Evolutionary conservation across 371 early-diverging fungal species (phyloP).

Genomic region (Mortierella sp.): DNA sequence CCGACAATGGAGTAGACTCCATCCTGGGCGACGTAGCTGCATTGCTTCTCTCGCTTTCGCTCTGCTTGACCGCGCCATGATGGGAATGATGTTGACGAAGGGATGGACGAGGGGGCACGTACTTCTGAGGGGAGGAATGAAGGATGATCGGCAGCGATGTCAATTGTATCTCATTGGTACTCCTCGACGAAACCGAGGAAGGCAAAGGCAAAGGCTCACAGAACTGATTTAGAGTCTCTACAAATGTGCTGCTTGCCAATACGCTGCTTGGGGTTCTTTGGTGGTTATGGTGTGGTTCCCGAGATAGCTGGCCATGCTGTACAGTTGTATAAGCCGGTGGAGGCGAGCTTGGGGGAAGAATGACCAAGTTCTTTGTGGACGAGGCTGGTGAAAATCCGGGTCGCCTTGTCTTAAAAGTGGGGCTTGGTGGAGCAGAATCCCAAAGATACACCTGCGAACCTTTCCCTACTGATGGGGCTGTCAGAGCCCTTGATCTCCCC

Average conservation of each 20-base stretch:
- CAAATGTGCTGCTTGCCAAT: neutral
- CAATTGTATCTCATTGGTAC: neutral
- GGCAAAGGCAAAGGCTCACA: slow-evolving; percentile 14
- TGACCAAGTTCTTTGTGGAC: slow-evolving; percentile 5
- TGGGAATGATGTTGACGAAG: slow-evolving; percentile 1
- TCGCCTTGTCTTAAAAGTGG: neutral
- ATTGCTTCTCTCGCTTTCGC: neutral
- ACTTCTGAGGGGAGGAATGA: neutral
- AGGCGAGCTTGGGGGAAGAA: slow-evolving; percentile 7
- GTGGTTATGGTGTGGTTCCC: slow-evolving; percentile 1
- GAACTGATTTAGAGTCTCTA: slow-evolving; percentile 1
- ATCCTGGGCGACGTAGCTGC: neutral
- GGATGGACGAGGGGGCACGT: neutral
- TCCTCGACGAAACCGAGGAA: slow-evolving; percentile 8
- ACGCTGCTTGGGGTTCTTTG: slow-evolving; percentile 12
- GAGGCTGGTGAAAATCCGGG: neutral
- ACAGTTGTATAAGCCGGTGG: neutral
- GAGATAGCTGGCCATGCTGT: neutral
- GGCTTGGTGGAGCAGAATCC: neutral
- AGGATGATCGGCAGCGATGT: neutral
- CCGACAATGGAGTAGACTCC: neutral
- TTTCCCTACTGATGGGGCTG: neutral
- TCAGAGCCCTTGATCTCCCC: neutral
- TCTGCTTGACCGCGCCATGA: neutral
- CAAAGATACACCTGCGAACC: neutral